These are phyloP conservation scores for Zoysia matrella DNA, from an alignment of 202 grass and related monocot genomes.

Conservation along the genomic window DNA sequence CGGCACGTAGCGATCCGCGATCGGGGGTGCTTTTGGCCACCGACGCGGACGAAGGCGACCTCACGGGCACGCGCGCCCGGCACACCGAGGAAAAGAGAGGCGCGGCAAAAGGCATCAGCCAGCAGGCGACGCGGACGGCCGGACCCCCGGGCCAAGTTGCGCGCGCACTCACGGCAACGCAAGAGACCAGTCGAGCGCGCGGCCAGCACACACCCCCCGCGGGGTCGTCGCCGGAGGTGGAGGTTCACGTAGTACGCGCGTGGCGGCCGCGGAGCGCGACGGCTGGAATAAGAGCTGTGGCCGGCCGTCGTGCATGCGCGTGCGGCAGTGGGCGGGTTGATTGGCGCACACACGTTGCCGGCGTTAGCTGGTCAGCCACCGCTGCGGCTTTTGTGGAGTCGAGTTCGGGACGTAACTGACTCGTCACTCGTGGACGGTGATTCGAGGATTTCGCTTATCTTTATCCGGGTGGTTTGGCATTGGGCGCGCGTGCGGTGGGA, in stretches of 20 bases:
- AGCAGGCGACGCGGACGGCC: neutral
- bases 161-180: conserved; percentile 14
- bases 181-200: no score
- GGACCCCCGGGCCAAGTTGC: conserved; percentile 13
- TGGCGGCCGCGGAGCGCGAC: conserved; percentile 26
- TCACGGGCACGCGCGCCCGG: conserved; percentile 49
- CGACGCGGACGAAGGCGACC: conserved; percentile 51
- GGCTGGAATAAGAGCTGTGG: neutral
- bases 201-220: no score
- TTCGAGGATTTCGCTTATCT: neutral
- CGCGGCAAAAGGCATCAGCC: neutral
- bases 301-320: neutral
- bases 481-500: neutral
- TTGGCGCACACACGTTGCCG: conserved; percentile 5
- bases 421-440: neutral
- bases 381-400: conserved; percentile 21
- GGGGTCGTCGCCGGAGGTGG: neutral
- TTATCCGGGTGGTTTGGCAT: neutral
- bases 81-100: conserved; percentile 14
- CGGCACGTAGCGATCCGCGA: conserved; percentile 1
- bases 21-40: neutral
- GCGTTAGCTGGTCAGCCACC: neutral
- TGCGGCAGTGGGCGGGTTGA: neutral
- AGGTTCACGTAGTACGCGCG: neutral
- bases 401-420: neutral